Base-by-base conservation (phyloP, 1,284 basidiomycete species). In the Ustilago xerochloae region DNA sequence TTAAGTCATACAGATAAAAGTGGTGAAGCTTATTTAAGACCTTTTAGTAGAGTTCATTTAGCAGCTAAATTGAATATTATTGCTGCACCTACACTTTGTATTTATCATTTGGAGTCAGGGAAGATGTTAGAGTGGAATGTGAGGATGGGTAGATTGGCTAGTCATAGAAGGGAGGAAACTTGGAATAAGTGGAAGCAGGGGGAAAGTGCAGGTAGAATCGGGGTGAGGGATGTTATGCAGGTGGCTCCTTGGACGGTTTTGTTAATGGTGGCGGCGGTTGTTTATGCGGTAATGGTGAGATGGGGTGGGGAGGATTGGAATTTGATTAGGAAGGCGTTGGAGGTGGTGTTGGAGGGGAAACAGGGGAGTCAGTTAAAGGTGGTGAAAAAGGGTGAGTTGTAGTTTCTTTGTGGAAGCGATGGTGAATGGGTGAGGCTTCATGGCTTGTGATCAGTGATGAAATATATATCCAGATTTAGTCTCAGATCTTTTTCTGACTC, bases 11-110 rank as follows among this genome's bases (percentile, higher is more conserved):
- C 75, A 0, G 83, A 84, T 59, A 72, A 77, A 7, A 41, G 59
- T 1, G 82, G 84, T 28, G 68, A 73, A 10, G 79, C 82, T 4
- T 86, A 86, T 65, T 69, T 85, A 4, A 74, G 85, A 0, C 85
- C 85, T 6, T 85, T 82, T 54, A 81, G 78, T 36, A 73, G 85
- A n/a, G 85, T 85, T 9, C 80, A 83, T 66, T 76, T 86, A 20
- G 84, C 85, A 1, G 74, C 79, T 28, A 85, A 85, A 55, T 78
- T 84, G 52, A 77, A 80, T 56, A 80, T 86, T 16, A 76, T 85
- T 20, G 80, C 82, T 7, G 82, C 85, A 8, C 83, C 83, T 1
- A 81, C 81, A 15, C 51, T 86, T 8, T 79, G 77, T 50, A 81
- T 85, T 13, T 86, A 86, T 60, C 83, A 85, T 53, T 13, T 83